Percentiles rank a stretch among this genome's conserved stretches.
phyloP scores from a whole-genome alignment of 148 eudicot species.

The Drosera capensis region DNA sequence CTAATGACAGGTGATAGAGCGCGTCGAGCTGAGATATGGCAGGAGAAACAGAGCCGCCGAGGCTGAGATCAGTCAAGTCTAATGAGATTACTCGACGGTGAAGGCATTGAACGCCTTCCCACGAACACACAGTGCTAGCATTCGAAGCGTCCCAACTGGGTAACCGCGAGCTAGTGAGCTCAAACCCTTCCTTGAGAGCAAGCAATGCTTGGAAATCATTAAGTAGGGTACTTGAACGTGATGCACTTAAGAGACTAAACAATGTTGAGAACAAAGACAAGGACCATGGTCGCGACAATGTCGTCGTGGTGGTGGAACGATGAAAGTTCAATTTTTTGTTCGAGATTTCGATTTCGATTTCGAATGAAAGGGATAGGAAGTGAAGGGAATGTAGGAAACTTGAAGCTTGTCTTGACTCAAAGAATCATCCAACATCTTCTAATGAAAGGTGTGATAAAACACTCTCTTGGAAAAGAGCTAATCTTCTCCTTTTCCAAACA shows the following conservation, averaged over 20 bases:
- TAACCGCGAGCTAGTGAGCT: constrained; percentile 11
- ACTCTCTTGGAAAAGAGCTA: constrained; percentile 16
- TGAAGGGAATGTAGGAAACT: constrained; percentile 46
- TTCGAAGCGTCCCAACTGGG: constrained; percentile 38
- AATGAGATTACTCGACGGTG: constrained; percentile 44
- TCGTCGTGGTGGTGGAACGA: constrained; percentile 11
- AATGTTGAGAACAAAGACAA: constrained; percentile 19
- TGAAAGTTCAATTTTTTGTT: constrained; percentile 11
- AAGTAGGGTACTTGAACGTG: constrained; percentile 24
- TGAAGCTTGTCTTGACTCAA: constrained; percentile 14
- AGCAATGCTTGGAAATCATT: constrained; percentile 45
- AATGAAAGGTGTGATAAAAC: constrained; percentile 1
- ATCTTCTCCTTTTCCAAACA: background rate
- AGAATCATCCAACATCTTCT: background rate
- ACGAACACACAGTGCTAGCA: constrained; percentile 50
- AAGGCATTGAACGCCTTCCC: constrained; percentile 58
- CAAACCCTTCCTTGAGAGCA: constrained; percentile 41
- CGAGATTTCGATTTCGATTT: constrained; percentile 16
- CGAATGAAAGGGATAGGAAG: constrained; percentile 21
- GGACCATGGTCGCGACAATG: constrained; percentile 14
- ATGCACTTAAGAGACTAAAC: constrained; percentile 15
- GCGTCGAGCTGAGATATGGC: constrained; percentile 29
- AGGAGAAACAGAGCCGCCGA: constrained; percentile 60
- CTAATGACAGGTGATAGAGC: constrained; percentile 44
- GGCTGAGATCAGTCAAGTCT: constrained; percentile 41